Evolutionary conservation across 2,329 filamentous ascomycete species (phyloP).

Genomic region (Claviceps monticola): DNA sequence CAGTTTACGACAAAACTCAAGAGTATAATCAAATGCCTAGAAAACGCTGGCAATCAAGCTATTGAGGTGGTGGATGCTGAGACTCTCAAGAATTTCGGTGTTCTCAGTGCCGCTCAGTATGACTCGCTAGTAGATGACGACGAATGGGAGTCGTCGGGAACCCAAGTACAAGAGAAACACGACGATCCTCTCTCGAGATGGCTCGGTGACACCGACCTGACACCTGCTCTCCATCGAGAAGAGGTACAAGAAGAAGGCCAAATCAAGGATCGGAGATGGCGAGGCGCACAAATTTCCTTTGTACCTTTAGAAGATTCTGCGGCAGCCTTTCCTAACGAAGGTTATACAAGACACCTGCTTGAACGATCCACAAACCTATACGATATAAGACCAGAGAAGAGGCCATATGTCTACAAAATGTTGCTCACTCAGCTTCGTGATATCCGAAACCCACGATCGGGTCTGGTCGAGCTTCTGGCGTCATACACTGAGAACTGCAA

Average conservation of each 20-base stretch:
- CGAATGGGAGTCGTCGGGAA: slow-evolving; percentile 15
- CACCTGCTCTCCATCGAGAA: neutral
- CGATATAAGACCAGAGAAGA: slow-evolving; percentile 2
- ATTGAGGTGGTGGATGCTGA: slow-evolving; percentile 35
- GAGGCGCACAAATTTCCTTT: slow-evolving; percentile 23
- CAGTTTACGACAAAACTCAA: slow-evolving; percentile 4
- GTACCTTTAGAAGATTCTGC: neutral
- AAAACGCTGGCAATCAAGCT: slow-evolving; percentile 10
- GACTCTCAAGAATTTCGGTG: slow-evolving; percentile 35
- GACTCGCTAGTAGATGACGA: slow-evolving; percentile 44
- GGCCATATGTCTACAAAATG: slow-evolving; percentile 1
- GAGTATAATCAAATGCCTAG: slow-evolving; percentile 4
- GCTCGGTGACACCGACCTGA: slow-evolving; percentile 6
- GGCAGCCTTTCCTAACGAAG: neutral
- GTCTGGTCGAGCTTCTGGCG: slow-evolving; percentile 24
- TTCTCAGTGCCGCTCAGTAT: slow-evolving; percentile 51
- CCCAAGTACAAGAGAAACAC: neutral
- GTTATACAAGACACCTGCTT: neutral
- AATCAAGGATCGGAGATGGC: neutral
- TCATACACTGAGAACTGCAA: slow-evolving; percentile 35
- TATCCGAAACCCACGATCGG: neutral
- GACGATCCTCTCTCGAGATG: slow-evolving; percentile 6
- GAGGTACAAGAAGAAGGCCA: neutral
- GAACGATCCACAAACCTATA: neutral
- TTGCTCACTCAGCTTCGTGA: neutral